Evolutionary conservation across 2,329 filamentous ascomycete species (phyloP), one percentile per base, ranked within the genome.

Genomic region (Onygenales sp.): DNA sequence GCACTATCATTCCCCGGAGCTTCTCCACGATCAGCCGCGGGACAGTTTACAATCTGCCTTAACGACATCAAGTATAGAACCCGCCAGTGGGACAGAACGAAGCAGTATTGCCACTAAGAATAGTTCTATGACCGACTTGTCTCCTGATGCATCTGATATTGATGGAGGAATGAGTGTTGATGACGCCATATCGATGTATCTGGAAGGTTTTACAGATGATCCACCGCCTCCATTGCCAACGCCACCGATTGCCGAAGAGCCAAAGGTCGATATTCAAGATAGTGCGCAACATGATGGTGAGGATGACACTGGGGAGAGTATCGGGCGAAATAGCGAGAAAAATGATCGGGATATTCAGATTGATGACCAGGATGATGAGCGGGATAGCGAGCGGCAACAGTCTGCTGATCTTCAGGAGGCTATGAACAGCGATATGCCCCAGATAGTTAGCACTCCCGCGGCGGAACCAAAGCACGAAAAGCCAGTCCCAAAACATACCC

Each of bases 31-130:
- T 50, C 59, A 60, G 5, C 66, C 78, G 27, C 75, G 82, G 27
- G 76, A 78, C 11, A 85, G 82, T 57, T 76, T 80, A 58, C 76
- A 81, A 52, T 85, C 82, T 3, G 78, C 75, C 31, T 70, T 81
- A 65, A 85, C 82, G 3, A 80, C 74, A 3, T 84, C 81, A 13
- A 84, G 80, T 62, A 69, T 76, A 42, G 70, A 79, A 50, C 78
- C 79, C 43, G 64, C 74, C 6, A 80, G 78, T 57, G 79, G 79
- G n/a, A 94, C 89, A 1, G 88, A 92, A 64, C 80, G 88, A 57
- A 94, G 88, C 67, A 95, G 90, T 64, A 78, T 93, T 49, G 68
- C 85, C 58, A 93, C 89, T 3, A 89, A 87, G 61, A 82, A 83
- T 56, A 94, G 87, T 73, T 90, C 87, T 1, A 77, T 84, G 51